phyloP scores from a whole-genome alignment of 257 asterid species.

The Solanum chiquidenum region DNA sequence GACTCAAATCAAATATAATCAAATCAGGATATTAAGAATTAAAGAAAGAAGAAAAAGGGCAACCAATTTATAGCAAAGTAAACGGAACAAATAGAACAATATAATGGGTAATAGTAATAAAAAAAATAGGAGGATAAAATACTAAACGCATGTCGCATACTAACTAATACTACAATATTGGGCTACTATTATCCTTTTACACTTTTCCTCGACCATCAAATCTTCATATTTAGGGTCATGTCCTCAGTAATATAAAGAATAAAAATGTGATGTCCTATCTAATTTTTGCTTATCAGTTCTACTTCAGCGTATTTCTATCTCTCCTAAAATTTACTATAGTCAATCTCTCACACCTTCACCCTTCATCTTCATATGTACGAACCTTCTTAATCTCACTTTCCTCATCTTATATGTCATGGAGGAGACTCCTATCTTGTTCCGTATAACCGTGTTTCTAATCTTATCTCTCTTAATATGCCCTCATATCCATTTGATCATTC shows the following conservation, averaged over 20 bases:
- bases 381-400: neutral
- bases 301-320: neutral
- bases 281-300: neutral
- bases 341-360: neutral
- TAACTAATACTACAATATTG: neutral
- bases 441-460: too few relatives aligned
- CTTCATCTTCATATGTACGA: neutral
- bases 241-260: too few relatives aligned
- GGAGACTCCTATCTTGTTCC: too few relatives aligned
- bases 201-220: neutral
- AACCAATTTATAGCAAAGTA: neutral
- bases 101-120: neutral
- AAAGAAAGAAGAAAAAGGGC: neutral
- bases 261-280: neutral
- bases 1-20: neutral
- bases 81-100: neutral
- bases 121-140: neutral
- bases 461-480: too few relatives aligned
- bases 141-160: too few relatives aligned
- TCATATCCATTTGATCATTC: too few relatives aligned
- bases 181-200: neutral
- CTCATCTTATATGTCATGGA: neutral
- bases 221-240: neutral
- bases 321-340: too few relatives aligned
- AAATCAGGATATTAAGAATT: neutral